These are phyloP conservation scores for Lactarius hengduanensis DNA, from an alignment of 768 basidiomycete species.

Conservation along the genomic window DNA sequence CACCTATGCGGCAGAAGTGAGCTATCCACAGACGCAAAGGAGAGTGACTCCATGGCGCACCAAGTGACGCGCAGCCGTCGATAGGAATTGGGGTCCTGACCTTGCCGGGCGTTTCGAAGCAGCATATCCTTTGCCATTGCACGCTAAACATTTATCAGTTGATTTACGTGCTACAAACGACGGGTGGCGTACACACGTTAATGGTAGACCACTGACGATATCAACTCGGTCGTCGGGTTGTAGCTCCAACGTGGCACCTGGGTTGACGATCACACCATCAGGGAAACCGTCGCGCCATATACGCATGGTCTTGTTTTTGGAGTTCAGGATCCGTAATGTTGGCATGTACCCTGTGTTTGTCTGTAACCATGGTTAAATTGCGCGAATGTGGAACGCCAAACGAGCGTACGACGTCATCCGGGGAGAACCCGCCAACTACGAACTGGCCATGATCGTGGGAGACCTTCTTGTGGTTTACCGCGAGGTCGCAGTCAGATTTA, in stretches of 20 bases:
- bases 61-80: conserved; percentile 43
- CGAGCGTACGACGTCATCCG: conserved; percentile 54
- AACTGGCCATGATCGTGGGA: conserved; percentile 62
- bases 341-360: conserved; percentile 50
- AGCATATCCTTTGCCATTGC: conserved; percentile 32
- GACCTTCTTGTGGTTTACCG: conserved; percentile 60
- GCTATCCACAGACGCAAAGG: neutral
- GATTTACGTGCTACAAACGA: conserved; percentile 15
- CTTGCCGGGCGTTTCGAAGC: conserved; percentile 32
- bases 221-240: conserved; percentile 53
- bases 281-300: conserved; percentile 40
- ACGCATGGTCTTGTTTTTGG: conserved; percentile 47
- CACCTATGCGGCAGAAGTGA: conserved; percentile 41
- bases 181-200: conserved; percentile 45
- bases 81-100: conserved; percentile 23
- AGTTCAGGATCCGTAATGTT: conserved; percentile 46
- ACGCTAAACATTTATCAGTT: conserved; percentile 26
- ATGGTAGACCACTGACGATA: conserved; percentile 42
- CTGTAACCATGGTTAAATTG: conserved; percentile 37
- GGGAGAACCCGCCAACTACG: conserved; percentile 49
- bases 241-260: conserved; percentile 42
- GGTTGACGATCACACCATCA: conserved; percentile 38
- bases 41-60: conserved; percentile 37
- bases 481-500: conserved; percentile 45
- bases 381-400: conserved; percentile 4